Conservation (phyloP, 2,329 filamentous ascomycete species). For the Sporothrix pseudoabietina region DNA sequence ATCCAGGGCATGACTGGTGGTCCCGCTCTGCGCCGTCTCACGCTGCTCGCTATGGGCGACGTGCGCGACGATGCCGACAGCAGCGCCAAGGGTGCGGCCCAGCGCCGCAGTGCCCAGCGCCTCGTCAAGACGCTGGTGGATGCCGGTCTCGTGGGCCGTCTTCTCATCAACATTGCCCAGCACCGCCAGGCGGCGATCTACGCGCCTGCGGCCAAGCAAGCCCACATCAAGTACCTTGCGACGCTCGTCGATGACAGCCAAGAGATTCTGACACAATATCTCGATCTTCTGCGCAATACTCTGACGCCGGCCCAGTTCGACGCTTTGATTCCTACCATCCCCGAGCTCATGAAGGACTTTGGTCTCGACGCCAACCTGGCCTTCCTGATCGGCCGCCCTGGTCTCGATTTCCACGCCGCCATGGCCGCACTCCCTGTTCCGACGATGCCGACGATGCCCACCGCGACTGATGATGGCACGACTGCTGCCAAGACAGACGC, state of each 20-base stretch:
- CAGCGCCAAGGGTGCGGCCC: background rate
- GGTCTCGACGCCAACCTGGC: constrained; percentile 79
- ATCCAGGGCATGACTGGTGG: constrained; percentile 87
- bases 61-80: constrained; percentile 53
- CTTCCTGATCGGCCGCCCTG: constrained; percentile 78
- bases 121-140: constrained; percentile 78
- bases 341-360: constrained; percentile 73
- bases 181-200: constrained; percentile 86
- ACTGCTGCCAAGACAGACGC: background rate
- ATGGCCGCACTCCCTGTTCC: constrained; percentile 44
- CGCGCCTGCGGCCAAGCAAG: constrained; percentile 67
- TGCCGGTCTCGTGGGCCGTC: constrained; percentile 73
- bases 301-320: constrained; percentile 77
- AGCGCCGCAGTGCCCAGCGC: constrained; percentile 71
- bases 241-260: constrained; percentile 91
- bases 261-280: constrained; percentile 79
- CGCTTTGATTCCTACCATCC: constrained; percentile 71
- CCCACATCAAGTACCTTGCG: constrained; percentile 85
- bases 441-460: background rate
- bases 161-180: constrained; percentile 89
- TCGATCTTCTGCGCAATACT: constrained; percentile 84
- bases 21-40: constrained; percentile 74
- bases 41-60: constrained; percentile 77
- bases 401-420: constrained; percentile 59
- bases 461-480: background rate